Percentiles rank a stretch among this genome's conserved stretches.
These are phyloP conservation scores for Rehmannia glutinosa DNA, from an alignment of 257 asterid genomes.

Conservation along the genomic window DNA sequence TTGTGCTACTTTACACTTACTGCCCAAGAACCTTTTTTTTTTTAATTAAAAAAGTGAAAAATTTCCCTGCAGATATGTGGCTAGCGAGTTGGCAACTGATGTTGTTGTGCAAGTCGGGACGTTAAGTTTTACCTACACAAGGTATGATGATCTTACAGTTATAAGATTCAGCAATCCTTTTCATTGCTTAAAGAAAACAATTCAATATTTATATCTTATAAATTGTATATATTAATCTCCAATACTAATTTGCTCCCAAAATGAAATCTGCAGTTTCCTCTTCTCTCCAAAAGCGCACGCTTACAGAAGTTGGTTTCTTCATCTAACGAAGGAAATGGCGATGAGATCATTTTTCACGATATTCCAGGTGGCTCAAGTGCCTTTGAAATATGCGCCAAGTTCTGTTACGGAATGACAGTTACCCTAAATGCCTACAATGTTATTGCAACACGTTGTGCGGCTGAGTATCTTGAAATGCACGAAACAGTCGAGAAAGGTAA, in stretches of 20 bases:
- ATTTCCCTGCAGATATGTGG: slow-evolving; percentile 69
- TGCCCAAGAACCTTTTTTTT: background rate
- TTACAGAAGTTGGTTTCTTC: slow-evolving; percentile 69
- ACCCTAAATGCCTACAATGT: slow-evolving; percentile 85
- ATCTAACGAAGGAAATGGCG: slow-evolving; percentile 48
- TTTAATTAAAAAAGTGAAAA: too few relatives aligned
- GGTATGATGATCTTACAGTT: slow-evolving; percentile 42
- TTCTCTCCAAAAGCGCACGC: slow-evolving; percentile 74
- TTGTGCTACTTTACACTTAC: background rate
- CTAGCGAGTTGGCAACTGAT: slow-evolving; percentile 85
- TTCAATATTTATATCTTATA: too few relatives aligned
- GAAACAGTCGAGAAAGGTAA: slow-evolving; percentile 83
- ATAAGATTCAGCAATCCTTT: background rate
- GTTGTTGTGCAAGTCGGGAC: slow-evolving; percentile 57
- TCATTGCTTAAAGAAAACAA: too few relatives aligned
- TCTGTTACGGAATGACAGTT: slow-evolving; percentile 87
- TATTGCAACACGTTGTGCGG: slow-evolving; percentile 77
- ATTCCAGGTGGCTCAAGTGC: slow-evolving; percentile 86
- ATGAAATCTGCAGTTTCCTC: slow-evolving; percentile 66
- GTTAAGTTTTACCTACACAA: slow-evolving; percentile 82
- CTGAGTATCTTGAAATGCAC: slow-evolving; percentile 89
- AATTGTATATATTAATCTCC: background rate
- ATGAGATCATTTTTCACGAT: slow-evolving; percentile 60
- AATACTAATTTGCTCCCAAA: slow-evolving; percentile 18
- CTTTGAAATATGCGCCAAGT: slow-evolving; percentile 86